phyloP scores from a whole-genome alignment of 345 rosid species.

The Aquilaria malaccensis region DNA sequence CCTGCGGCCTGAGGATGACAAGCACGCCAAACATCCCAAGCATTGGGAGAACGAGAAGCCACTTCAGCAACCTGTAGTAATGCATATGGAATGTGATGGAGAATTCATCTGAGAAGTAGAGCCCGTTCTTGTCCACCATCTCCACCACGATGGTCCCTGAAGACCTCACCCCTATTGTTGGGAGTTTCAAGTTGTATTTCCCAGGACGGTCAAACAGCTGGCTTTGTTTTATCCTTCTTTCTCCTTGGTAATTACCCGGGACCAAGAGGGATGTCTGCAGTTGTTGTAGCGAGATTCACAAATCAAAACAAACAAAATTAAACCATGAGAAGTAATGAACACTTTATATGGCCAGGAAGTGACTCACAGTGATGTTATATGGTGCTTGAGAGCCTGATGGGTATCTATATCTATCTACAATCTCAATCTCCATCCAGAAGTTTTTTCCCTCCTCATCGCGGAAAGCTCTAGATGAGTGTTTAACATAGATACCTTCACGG shows the following conservation, averaged over 20 bases:
- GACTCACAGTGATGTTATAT: constrained; percentile 88
- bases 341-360: constrained; percentile 3
- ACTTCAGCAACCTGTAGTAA: constrained; percentile 90
- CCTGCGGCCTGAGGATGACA: constrained; percentile 88
- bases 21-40: constrained; percentile 90
- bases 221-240: constrained; percentile 60
- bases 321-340: background rate
- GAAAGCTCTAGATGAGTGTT: constrained; percentile 84
- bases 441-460: constrained; percentile 98
- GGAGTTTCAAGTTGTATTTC: constrained; percentile 71
- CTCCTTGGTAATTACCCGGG: constrained; percentile 96
- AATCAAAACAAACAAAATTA: background rate
- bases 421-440: constrained; percentile 97
- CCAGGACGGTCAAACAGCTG: constrained; percentile 66
- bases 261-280: constrained; percentile 82
- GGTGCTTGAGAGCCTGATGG: constrained; percentile 94
- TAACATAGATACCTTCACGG: constrained; percentile 77
- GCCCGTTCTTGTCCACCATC: constrained; percentile 90
- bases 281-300: constrained; percentile 3
- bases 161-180: constrained; percentile 87
- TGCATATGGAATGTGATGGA: constrained; percentile 96
- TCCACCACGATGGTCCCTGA: constrained; percentile 91
- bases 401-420: constrained; percentile 73
- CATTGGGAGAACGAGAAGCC: constrained; percentile 98
- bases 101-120: constrained; percentile 93